phyloP scores from a whole-genome alignment of 768 basidiomycete genomes.

The Cystofilobasidium capitatum region DNA sequence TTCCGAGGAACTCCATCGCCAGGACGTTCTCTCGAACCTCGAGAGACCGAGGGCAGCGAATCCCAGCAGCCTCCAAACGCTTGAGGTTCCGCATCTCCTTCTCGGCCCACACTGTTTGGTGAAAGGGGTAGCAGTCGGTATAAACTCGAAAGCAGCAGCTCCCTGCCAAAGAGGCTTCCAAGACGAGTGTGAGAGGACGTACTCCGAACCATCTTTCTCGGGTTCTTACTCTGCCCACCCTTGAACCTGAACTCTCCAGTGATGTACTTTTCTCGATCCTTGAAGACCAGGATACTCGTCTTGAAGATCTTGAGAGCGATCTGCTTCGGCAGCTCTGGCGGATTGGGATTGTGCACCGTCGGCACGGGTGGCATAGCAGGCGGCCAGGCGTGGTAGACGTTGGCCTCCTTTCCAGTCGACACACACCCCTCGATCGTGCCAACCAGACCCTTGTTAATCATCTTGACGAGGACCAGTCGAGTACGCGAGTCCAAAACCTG shows the following conservation, averaged over 20 bases:
- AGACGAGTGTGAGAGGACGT: background rate
- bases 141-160: background rate
- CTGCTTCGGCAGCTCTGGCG: constrained; percentile 42
- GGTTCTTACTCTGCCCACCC: constrained; percentile 69
- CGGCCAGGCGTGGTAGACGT: constrained; percentile 83
- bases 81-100: constrained; percentile 97
- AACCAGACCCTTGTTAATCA: constrained; percentile 81
- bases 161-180: background rate
- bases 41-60: constrained; percentile 75
- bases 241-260: constrained; percentile 93
- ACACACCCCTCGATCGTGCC: constrained; percentile 91
- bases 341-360: constrained; percentile 23
- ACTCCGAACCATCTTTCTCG: constrained; percentile 87
- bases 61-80: constrained; percentile 68
- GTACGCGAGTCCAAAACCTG: constrained; percentile 97
- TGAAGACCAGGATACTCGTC: constrained; percentile 93
- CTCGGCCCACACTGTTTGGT: constrained; percentile 70
- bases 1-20: constrained; percentile 87
- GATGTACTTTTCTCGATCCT: constrained; percentile 94
- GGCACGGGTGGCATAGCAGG: constrained; percentile 20
- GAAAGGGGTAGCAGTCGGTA: background rate
- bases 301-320: constrained; percentile 96
- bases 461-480: constrained; percentile 83
- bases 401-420: constrained; percentile 98
- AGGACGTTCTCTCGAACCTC: constrained; percentile 95